Evolutionary conservation across 2,329 filamentous ascomycete genomes (phyloP).

Genomic region (Pestalotiopsis sp.): DNA sequence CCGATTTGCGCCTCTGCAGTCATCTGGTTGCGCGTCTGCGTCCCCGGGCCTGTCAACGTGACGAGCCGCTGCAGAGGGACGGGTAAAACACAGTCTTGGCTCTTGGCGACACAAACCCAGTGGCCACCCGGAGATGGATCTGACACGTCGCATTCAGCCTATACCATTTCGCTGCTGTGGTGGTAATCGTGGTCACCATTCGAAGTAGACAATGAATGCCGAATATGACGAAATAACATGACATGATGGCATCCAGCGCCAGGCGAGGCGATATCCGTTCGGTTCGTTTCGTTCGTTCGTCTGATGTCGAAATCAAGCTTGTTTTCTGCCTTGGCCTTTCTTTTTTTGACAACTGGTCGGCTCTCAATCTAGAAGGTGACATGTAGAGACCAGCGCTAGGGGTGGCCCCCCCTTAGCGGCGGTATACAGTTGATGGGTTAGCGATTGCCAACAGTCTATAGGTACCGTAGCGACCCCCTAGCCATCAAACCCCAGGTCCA

Average conservation of each 20-base stretch:
- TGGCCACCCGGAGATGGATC: not conserved
- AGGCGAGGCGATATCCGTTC: not conserved
- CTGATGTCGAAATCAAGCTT: constrained; percentile 6
- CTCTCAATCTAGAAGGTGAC: constrained; percentile 5
- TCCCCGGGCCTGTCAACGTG: not conserved
- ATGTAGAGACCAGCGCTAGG: not conserved
- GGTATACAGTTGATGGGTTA: not conserved
- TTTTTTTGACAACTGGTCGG: not conserved
- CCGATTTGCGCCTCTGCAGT: constrained; percentile 2
- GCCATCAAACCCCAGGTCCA: not conserved
- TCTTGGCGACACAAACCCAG: constrained; percentile 4
- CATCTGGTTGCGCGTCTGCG: not conserved
- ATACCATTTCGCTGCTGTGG: not conserved
- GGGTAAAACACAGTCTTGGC: not conserved
- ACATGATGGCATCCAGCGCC: not conserved
- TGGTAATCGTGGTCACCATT: not conserved
- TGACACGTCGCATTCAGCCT: constrained; percentile 4
- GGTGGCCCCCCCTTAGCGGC: not conserved
- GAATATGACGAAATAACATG: not conserved
- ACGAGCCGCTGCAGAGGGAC: not conserved
- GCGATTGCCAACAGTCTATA: not conserved
- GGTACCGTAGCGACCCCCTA: not conserved
- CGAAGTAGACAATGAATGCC: not conserved
- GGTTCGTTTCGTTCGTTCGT: not conserved
- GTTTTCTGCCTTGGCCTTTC: not conserved